These are phyloP conservation scores for Fraxinus albicans DNA, from an alignment of 305 asterid species.

Conservation along the genomic window DNA sequence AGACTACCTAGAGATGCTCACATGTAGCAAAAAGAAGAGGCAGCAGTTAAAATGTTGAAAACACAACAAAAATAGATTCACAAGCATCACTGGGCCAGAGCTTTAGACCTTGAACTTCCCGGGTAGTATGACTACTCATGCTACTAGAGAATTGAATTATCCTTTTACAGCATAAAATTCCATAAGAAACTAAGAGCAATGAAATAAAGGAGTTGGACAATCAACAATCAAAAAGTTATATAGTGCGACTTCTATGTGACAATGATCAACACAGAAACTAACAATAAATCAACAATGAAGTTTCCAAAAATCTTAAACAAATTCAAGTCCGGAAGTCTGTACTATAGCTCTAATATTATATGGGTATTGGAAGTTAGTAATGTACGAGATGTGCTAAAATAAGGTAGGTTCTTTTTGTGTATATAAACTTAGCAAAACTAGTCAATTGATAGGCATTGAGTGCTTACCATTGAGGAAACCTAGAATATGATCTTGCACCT, in stretches of 20 bases:
- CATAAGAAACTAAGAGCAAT: neutral
- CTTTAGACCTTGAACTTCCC: too few species aligned
- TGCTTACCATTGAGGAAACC: slow-evolving; percentile 64
- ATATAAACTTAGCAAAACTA: neutral
- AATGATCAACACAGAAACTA: slow-evolving; percentile 7
- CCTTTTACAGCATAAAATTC: neutral
- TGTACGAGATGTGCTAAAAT: slow-evolving; percentile 9
- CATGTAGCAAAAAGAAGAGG: neutral
- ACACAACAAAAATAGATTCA: too few species aligned
- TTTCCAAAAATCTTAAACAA: neutral
- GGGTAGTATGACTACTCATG: too few species aligned
- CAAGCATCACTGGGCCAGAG: too few species aligned
- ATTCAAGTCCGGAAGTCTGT: neutral
- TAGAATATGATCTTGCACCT: slow-evolving; percentile 54
- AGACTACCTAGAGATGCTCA: neutral
- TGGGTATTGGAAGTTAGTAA: neutral
- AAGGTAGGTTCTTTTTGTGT: slow-evolving; percentile 2
- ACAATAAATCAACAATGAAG: neutral
- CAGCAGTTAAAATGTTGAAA: neutral
- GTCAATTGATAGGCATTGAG: neutral
- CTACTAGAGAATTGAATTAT: neutral
- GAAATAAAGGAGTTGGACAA: neutral
- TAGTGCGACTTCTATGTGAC: neutral
- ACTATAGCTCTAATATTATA: slow-evolving; percentile 3
- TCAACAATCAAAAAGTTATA: slow-evolving; percentile 3